Evolutionary conservation across 371 early-diverging fungal genomes (phyloP).

Genomic region (Mucor indicus): DNA sequence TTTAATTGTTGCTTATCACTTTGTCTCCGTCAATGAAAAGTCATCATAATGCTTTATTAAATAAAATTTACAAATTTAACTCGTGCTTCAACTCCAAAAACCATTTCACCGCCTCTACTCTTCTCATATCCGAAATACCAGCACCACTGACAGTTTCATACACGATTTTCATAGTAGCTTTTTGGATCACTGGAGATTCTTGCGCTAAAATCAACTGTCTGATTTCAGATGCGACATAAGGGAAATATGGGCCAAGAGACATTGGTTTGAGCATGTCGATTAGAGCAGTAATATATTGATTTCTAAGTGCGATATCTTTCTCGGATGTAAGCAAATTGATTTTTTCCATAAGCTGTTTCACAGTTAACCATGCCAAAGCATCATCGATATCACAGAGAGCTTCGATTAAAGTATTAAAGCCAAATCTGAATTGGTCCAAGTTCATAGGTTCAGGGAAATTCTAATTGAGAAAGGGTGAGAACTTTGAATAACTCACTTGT

Average conservation of each 20-base stretch:
- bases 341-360: conserved; percentile 43
- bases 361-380: conserved; percentile 59
- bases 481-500: too few relatives aligned
- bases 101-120: conserved; percentile 49
- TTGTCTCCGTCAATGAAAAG: conserved; percentile 47
- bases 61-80: conserved; percentile 7
- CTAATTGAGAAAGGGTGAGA: conserved; percentile 16
- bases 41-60: conserved; percentile 4
- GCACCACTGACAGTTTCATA: conserved; percentile 49
- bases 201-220: conserved; percentile 18
- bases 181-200: conserved; percentile 21
- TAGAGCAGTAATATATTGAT: conserved; percentile 30
- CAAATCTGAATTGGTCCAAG: conserved; percentile 58
- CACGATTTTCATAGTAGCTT: conserved; percentile 37
- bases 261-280: conserved; percentile 47
- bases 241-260: conserved; percentile 48
- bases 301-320: conserved; percentile 19
- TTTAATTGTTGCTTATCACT: conserved; percentile 59
- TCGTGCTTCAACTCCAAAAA: conserved; percentile 39
- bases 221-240: conserved; percentile 23
- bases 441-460: conserved; percentile 57
- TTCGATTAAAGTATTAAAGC: conserved; percentile 55
- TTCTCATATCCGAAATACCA: conserved; percentile 50
- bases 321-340: conserved; percentile 22
- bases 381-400: conserved; percentile 60